Base-by-base conservation (phyloP, 352 stramenopile species). In the Phytophthora parvispora region DNA sequence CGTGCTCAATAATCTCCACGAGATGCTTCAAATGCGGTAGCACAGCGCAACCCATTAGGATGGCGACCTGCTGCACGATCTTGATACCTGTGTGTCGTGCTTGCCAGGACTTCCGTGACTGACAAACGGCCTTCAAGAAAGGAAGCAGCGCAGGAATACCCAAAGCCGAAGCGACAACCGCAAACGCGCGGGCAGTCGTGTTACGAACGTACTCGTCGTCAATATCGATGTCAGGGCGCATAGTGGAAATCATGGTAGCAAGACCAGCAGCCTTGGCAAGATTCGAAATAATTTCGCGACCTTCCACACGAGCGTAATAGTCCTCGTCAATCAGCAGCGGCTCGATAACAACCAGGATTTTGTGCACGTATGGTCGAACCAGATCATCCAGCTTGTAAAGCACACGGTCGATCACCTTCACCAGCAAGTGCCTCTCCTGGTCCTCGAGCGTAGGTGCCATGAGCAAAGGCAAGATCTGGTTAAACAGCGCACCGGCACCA, bases 391-490 rank as follows among this genome's bases (percentile, higher is more conserved):
- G 85, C 72, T 99, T 99, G 86, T 99, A 99, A 29, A 99, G 77
- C 28, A 99, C 89, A 40, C 98, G 97, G 75, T 99, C 98, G 68
- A 99, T 99, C 16, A 99, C 98, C 77, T 99, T 99, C 27, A 99
- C 98, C 13, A 99, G 84, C 67, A 99, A 90, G 69, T 99, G 98
- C 3, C 98, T 88, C 71, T 99, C 98, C 74, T 99, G 98, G 80
- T 99, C 98, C 72, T 99, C 98, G 6, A 99, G 84, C 18, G 97
- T 99, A 13, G 97, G 98, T 16, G 95, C 98, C 98, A 99, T 99
- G 16, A 99, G 84, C 60, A 99, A 78, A 6, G 98, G 98, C 56
- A 99, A 81, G 56, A 99, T 99, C 83, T 99, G 98, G 83, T 99
- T 99, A 77, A 99, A 99, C 22, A 99, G 81, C 20, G 97, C 90